phyloP scores from a whole-genome alignment of 139 green algal genomes.

The Chlamydomonas urium region DNA sequence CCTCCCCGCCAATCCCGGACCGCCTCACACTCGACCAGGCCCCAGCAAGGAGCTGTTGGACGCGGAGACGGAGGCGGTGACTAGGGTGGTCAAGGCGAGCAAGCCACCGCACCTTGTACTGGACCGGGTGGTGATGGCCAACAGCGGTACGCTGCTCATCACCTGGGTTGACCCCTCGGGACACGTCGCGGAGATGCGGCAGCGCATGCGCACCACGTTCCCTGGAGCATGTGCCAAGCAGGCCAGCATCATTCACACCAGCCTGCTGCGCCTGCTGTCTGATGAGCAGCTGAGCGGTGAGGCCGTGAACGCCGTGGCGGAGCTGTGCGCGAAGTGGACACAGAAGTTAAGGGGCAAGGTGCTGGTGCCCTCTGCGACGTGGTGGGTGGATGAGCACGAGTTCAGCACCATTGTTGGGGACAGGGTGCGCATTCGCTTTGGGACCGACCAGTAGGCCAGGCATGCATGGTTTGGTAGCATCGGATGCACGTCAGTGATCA shows the following conservation, averaged over 20 bases:
- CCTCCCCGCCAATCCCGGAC: background rate
- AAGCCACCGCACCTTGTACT: conserved; percentile 9
- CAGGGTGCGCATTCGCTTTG: background rate
- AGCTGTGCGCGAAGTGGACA: conserved; percentile 13
- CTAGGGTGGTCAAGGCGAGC: conserved; percentile 7
- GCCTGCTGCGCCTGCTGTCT: conserved; percentile 23
- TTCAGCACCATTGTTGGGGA: conserved; percentile 15
- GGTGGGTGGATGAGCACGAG: conserved; percentile 17
- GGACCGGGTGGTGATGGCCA: conserved; percentile 30
- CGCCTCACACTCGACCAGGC: background rate
- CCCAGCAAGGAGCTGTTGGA: background rate
- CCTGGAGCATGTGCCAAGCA: conserved; percentile 27
- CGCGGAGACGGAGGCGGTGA: background rate
- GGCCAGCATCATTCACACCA: conserved; percentile 33
- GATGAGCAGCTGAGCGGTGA: background rate
- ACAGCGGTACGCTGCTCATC: conserved; percentile 28
- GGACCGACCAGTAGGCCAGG: too few species aligned
- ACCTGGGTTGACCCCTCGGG: conserved; percentile 18
- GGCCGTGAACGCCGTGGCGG: background rate
- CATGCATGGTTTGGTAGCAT: too few species aligned
- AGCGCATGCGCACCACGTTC: conserved; percentile 16
- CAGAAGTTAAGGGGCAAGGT: background rate
- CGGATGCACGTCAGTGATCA: too few species aligned
- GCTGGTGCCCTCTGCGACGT: background rate
- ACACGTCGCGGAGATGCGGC: conserved; percentile 4